phyloP scores from a whole-genome alignment of 1,284 basidiomycete genomes.

The Calocybe gambosa region DNA sequence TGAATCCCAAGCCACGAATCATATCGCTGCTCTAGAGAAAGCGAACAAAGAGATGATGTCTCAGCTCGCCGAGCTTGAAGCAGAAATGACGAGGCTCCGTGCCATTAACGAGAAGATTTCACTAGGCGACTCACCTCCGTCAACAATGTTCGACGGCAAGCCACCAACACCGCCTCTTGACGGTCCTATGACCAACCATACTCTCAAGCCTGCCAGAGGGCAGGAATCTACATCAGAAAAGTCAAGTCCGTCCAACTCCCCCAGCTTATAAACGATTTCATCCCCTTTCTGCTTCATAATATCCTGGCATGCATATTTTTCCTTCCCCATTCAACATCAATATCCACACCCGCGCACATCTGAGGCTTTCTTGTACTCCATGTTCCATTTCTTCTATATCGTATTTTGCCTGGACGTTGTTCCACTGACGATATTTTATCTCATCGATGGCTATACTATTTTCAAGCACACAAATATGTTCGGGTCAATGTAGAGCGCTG shows the following conservation, averaged over 20 bases:
- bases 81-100: constrained; percentile 61
- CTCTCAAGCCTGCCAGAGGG: constrained; percentile 44
- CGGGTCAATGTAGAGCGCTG: constrained; percentile 30
- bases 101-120: constrained; percentile 76
- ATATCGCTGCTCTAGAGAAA: constrained; percentile 65
- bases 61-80: constrained; percentile 56
- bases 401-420: constrained; percentile 23
- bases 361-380: constrained; percentile 17
- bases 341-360: constrained; percentile 17
- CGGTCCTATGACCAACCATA: constrained; percentile 34
- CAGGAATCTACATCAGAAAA: constrained; percentile 54
- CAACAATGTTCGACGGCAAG: constrained; percentile 45
- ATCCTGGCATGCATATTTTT: constrained; percentile 12
- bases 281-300: constrained; percentile 16
- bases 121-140: constrained; percentile 47
- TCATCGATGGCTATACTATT: constrained; percentile 17
- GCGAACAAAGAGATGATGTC: constrained; percentile 61
- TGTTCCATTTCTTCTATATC: constrained; percentile 27
- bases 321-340: constrained; percentile 21
- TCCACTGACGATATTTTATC: constrained; percentile 20
- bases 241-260: constrained; percentile 59
- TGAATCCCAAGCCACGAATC: constrained; percentile 54
- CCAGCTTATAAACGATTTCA: constrained; percentile 37
- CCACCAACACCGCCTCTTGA: constrained; percentile 64
- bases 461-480: constrained; percentile 18